These are phyloP conservation scores for Selaginella moellendorffii DNA, from an alignment of 75 land plant genomes.

Conservation along the genomic window DNA sequence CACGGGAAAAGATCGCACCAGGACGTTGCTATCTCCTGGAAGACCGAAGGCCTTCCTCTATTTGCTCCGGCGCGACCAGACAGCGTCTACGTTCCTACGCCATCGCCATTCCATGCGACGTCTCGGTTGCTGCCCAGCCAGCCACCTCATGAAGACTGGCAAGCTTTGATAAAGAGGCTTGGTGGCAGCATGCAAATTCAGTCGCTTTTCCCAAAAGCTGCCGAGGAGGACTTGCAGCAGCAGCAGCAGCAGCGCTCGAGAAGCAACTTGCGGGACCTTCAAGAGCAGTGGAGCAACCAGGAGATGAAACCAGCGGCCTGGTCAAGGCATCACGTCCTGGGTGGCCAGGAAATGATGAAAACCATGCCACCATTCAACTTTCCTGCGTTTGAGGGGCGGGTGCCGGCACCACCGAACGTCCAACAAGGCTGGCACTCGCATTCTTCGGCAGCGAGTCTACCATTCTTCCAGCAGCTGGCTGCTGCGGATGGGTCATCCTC, in stretches of 20 bases:
- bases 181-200: constrained; percentile 8
- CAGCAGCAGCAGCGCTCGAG: neutral
- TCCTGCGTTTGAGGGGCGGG: neutral
- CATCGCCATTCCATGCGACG: neutral
- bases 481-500: too few species aligned
- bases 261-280: neutral
- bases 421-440: neutral
- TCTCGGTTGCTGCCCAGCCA: neutral
- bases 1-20: too few species aligned
- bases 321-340: neutral
- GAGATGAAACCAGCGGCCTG: neutral
- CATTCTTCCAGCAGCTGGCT: neutral
- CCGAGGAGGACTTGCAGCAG: too few species aligned
- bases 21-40: too few species aligned
- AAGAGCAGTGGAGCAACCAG: neutral
- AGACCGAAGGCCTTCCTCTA: too few species aligned
- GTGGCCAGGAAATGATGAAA: neutral
- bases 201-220: neutral
- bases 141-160: constrained; percentile 1
- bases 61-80: too few species aligned
- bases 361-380: neutral
- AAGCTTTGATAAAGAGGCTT: neutral
- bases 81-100: neutral
- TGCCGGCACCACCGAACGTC: neutral
- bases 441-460: neutral